These are phyloP conservation scores for Hevea brasiliensis DNA, from an alignment of 345 rosid genomes.

Conservation along the genomic window DNA sequence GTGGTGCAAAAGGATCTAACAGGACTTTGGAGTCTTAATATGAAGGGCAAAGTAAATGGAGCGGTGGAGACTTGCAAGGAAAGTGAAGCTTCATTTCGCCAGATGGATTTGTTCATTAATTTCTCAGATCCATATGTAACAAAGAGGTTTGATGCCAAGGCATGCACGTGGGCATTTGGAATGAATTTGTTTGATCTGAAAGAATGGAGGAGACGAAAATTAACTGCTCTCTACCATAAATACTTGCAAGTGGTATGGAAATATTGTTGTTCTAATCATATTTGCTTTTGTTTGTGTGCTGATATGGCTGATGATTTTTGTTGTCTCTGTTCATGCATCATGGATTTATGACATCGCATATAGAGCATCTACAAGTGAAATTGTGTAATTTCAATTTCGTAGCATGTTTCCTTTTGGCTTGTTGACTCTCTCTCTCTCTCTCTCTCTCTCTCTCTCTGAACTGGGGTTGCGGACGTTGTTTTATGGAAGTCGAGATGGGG, in stretches of 20 bases:
- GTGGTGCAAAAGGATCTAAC: slow-evolving; percentile 27
- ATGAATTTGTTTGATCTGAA: slow-evolving; percentile 34
- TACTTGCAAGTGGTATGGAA: slow-evolving; percentile 71
- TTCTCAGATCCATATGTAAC: slow-evolving; percentile 32
- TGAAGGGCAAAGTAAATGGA: slow-evolving; percentile 32
- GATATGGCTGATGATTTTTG: slow-evolving; percentile 2
- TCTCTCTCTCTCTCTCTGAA: not conserved
- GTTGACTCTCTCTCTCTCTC: not conserved
- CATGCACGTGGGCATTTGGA: slow-evolving; percentile 39
- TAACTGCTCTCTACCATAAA: slow-evolving; percentile 29
- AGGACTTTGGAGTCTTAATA: slow-evolving; percentile 25
- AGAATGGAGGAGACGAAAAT: slow-evolving; percentile 30
- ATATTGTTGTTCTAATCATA: not conserved
- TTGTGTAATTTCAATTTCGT: not conserved
- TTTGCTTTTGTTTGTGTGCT: slow-evolving; percentile 6
- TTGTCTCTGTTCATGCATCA: not conserved
- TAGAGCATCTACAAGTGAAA: not conserved
- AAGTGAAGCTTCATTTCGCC: slow-evolving; percentile 36
- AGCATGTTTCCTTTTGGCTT: not conserved
- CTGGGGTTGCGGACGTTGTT: not conserved
- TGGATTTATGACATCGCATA: not conserved
- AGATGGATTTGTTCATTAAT: slow-evolving; percentile 29
- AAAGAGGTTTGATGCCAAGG: slow-evolving; percentile 20
- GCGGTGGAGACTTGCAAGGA: slow-evolving; percentile 35
- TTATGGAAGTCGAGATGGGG: not conserved